Percentiles rank a stretch among this genome's conserved stretches.
These are phyloP conservation scores for Wickerhamomyces chaumierensis DNA, from an alignment of 805 yeast genomes.

Conservation along the genomic window DNA sequence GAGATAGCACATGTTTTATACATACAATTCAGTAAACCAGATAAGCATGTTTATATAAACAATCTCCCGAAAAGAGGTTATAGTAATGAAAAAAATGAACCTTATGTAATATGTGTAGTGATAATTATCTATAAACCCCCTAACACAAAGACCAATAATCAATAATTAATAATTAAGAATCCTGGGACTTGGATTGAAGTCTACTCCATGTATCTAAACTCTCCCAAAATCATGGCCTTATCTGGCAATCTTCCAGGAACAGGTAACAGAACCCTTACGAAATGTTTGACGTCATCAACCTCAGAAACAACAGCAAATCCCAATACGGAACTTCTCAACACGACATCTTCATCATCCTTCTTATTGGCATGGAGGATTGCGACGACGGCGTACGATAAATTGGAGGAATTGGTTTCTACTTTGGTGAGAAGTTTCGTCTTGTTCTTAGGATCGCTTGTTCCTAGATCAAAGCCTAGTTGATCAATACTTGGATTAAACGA, in stretches of 20 bases:
- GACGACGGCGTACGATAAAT: slow-evolving; percentile 65
- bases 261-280: slow-evolving; percentile 66
- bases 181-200: too few species aligned
- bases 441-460: slow-evolving; percentile 11
- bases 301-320: slow-evolving; percentile 55
- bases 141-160: too few species aligned
- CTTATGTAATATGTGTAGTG: too few species aligned
- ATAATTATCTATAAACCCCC: too few species aligned
- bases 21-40: too few species aligned
- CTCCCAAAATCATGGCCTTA: slow-evolving; percentile 63
- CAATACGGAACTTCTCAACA: slow-evolving; percentile 46
- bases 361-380: slow-evolving; percentile 47
- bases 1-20: too few species aligned
- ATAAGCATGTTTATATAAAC: too few species aligned
- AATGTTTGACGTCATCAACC: slow-evolving; percentile 65
- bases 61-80: too few species aligned
- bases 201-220: slow-evolving; percentile 71
- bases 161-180: too few species aligned
- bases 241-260: slow-evolving; percentile 81
- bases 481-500: slow-evolving; percentile 4
- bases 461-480: slow-evolving; percentile 1
- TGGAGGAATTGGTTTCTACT: slow-evolving; percentile 37
- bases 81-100: too few species aligned
- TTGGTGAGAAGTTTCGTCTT: slow-evolving; percentile 16
- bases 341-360: slow-evolving; percentile 33